These are phyloP conservation scores for Monilinia laxa DNA, from an alignment of 2,329 filamentous ascomycete species.

Conservation along the genomic window DNA sequence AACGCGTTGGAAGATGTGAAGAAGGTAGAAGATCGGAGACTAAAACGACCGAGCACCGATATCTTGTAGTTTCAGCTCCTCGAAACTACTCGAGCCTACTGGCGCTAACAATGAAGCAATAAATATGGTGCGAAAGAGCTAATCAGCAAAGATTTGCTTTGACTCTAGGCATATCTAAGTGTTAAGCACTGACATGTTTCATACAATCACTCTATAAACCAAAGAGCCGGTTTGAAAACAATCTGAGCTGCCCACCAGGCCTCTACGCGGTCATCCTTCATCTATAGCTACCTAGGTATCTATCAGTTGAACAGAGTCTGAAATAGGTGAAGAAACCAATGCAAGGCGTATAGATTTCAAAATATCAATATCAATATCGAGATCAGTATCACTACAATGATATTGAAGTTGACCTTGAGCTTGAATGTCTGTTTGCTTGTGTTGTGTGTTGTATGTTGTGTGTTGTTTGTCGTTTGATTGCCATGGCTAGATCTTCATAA, in stretches of 20 bases:
- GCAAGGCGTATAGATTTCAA: neutral
- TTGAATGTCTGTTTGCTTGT: neutral
- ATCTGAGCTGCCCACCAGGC: neutral
- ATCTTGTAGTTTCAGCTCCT: constrained; percentile 10
- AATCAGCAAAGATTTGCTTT: neutral
- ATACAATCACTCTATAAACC: neutral
- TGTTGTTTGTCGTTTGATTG: no score
- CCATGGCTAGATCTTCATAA: neutral
- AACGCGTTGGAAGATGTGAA: neutral
- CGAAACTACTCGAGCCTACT: constrained; percentile 6
- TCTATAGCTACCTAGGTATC: neutral
- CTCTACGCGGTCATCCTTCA: neutral
- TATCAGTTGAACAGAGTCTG: no score
- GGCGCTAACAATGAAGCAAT: neutral
- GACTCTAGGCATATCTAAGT: neutral
- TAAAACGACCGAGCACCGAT: constrained; percentile 18
- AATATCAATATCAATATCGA: neutral
- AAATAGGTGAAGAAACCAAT: neutral
- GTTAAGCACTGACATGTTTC: constrained; percentile 10
- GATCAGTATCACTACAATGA: no score
- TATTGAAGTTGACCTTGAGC: no score
- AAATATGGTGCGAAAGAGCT: neutral
- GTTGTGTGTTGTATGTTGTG: neutral
- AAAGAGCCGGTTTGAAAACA: constrained; percentile 3
- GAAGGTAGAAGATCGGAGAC: constrained; percentile 7